Base-by-base conservation (phyloP, 495 filamentous ascomycete species). In the Aspergillus carlsbadensis region DNA sequence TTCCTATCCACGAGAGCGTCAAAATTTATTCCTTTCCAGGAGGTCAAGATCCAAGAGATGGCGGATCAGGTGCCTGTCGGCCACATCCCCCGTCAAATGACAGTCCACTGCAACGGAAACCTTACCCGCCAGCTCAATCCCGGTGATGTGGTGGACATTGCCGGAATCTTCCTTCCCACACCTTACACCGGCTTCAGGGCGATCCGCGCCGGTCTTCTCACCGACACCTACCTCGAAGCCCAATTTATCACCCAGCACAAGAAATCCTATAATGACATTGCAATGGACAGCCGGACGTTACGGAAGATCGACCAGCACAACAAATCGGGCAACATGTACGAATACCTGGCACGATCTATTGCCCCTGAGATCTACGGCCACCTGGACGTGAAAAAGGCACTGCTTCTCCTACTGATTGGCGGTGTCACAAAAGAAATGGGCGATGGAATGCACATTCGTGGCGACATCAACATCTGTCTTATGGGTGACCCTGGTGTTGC, bases 401-500 rank as follows among this genome's bases (percentile, higher is more conserved):
- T 98, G 15, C 84, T 98, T 5, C 81, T 98, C 10, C 87, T 98
- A 15, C 82, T 98, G 40, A 96, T 98, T 49, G 94, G 94, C 37
- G 94, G 94, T 73, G 95, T 96, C 10, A 96, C 88, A 13, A 98
- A 98, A 74, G 86, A 91, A 61, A 95, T 98, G 84, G 92, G 93
- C 44, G 94, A 98, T 61, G 94, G 94, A 40, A 97, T 98, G 95
- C 82, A 87, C 55, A 98, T 98, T 73, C 89, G 94, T 78, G 95
- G 94, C 60, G 94, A 98, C 64, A 95, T 98, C 77, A 98, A 98
- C 72, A 85, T 98, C 65, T 98, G 94, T 73, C 78, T 98, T 57
- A 98, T 98, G 94, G 94, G 94, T 78, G 94, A 98, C 67, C 94
- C 94, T 65, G 94, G 94, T 88, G 95, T 98, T 58, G 94, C 94